Evolutionary conservation across 2,329 filamentous ascomycete genomes (phyloP), one percentile per base, ranked within the genome.

Genomic region (Exophiala spinifera): DNA sequence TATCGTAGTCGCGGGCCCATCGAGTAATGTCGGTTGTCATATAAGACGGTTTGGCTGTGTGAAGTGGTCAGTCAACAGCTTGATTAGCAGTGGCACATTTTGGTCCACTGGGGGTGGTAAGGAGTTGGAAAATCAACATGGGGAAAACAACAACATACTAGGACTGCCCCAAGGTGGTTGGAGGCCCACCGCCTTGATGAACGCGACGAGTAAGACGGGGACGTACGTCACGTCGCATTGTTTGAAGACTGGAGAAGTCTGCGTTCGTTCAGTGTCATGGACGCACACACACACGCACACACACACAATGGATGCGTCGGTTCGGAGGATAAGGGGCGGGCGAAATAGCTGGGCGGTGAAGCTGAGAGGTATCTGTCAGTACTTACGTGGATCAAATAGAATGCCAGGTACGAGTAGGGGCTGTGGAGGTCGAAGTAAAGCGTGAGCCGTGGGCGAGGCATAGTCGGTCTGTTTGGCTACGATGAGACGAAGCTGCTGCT

Each of bases 401-500:
- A 85, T 3, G 79, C 81, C 49, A 83, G 73, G 60, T 84, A 84
- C 1, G 74, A 78, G 65, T 85, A 84, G 1, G 82, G 82, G 56
- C 76, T 80, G 23, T 85, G 75, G 4, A 82, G 72, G 69, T 85
- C 82, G 43, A 83, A 66, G 61, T 79, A 84, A 11, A 84, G 69
- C 0, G 76, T 82, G 43, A 84, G 70, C 62, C 76, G 76, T 3
- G 77, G 74, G 44, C 66, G 70, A 17, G 73, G 62, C 77, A 80
- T 80, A 31, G 11, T 58, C 23, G 42, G 25, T 15, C 1, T 4
- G 25, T 31, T 31, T 31, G 6, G 7, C 10, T 31, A 4, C 25
- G 8, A 10, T 11, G 3, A 11, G 25, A 31, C 25, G 2, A 31
- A 31, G 25, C 25, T 31, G 25, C n/a, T n/a, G n/a, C n/a, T n/a